phyloP scores from a whole-genome alignment of 768 basidiomycete species.

The Mycena belliarum region DNA sequence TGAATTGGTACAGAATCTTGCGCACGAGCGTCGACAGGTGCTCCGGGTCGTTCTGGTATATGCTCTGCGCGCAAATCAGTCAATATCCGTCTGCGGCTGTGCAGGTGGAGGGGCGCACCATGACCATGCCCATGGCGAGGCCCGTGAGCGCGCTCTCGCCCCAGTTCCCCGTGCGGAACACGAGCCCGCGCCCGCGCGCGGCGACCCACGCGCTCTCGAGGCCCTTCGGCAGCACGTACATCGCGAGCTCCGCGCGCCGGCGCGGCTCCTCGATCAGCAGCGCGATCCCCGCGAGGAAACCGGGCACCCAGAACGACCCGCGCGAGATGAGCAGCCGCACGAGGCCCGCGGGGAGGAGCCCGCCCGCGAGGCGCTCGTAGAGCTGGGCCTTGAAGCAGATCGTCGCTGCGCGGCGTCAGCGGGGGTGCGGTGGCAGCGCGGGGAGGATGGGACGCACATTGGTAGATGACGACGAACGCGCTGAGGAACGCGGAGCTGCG shows the following conservation, averaged over 20 bases:
- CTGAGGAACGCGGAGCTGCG: conserved; percentile 89
- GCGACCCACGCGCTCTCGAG: conserved; percentile 90
- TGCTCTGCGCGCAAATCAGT: conserved; percentile 46
- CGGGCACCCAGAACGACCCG: conserved; percentile 72
- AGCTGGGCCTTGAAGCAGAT: conserved; percentile 69
- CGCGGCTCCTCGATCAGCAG: conserved; percentile 87
- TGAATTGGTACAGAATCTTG: conserved; percentile 82
- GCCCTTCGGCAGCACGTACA: conserved; percentile 89
- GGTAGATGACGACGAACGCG: conserved; percentile 78
- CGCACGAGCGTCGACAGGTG: conserved; percentile 82
- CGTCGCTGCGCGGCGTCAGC: conserved; percentile 40
- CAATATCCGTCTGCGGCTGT: no score
- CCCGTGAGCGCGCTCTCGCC: conserved; percentile 46
- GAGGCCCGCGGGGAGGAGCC: conserved; percentile 44
- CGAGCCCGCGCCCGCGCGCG: conserved; percentile 72
- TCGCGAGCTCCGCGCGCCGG: conserved; percentile 85
- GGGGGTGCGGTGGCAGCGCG: background rate
- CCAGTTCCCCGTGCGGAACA: conserved; percentile 68
- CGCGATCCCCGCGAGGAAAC: conserved; percentile 72
- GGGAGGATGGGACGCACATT: conserved; percentile 54
- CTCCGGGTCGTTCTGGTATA: conserved; percentile 60
- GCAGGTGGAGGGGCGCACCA: conserved; percentile 44
- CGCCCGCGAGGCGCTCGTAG: conserved; percentile 46
- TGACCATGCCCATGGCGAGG: conserved; percentile 25
- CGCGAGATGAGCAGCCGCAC: conserved; percentile 67